phyloP scores from a whole-genome alignment of 176 grass and related monocot species.

The Paspalum vaginatum region DNA sequence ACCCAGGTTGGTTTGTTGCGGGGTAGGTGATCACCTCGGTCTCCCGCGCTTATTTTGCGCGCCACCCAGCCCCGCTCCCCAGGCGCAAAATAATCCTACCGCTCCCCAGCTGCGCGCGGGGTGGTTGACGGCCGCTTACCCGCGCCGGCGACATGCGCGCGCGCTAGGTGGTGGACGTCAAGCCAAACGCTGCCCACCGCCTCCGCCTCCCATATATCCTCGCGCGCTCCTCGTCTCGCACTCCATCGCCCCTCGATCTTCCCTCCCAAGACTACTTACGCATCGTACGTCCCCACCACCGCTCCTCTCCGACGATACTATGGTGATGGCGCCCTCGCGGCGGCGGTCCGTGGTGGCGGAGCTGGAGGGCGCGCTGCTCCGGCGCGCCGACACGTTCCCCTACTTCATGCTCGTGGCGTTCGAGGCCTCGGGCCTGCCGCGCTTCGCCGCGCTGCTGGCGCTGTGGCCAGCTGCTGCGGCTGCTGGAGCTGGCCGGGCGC shows the following conservation, averaged over 20 bases:
- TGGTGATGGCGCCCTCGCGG: background rate
- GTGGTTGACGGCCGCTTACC: conserved; percentile 53
- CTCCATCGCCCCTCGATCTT: too few relatives aligned
- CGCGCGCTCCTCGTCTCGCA: background rate
- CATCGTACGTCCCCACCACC: background rate
- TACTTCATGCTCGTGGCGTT: conserved; percentile 93
- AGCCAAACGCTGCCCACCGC: conserved; percentile 52
- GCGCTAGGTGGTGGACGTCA: conserved; percentile 39
- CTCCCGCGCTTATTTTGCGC: background rate
- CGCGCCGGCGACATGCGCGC: conserved; percentile 1
- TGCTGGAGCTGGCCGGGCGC: conserved; percentile 26
- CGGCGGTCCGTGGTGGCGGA: conserved; percentile 56
- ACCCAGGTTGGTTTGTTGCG: conserved; percentile 19
- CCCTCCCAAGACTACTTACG: too few relatives aligned
- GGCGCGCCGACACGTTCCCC: conserved; percentile 50
- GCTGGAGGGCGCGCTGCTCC: conserved; percentile 77
- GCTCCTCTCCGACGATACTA: background rate
- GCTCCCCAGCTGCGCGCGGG: background rate
- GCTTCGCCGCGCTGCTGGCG: conserved; percentile 63
- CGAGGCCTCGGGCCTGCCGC: conserved; percentile 62
- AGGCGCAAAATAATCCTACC: background rate
- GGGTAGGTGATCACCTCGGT: conserved; percentile 36
- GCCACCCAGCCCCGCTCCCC: background rate
- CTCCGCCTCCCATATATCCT: background rate
- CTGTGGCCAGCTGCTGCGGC: conserved; percentile 59